A percentile compares a stretch with the other conserved stretches of the same genome.
These are phyloP conservation scores for Pilatotrama ljubarskyi DNA, from an alignment of 768 basidiomycete genomes.

Conservation along the genomic window DNA sequence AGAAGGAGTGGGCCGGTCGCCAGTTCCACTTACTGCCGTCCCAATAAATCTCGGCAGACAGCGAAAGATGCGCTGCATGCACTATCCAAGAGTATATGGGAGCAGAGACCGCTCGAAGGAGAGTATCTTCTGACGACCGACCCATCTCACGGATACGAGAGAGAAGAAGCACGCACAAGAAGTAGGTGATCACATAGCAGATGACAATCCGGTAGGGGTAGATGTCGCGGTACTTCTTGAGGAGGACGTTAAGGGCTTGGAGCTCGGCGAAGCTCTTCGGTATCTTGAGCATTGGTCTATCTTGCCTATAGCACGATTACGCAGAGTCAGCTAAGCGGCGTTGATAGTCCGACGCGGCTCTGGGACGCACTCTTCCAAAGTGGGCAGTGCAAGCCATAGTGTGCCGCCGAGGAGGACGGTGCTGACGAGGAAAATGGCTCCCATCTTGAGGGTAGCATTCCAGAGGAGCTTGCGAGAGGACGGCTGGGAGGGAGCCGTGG, in stretches of 20 bases:
- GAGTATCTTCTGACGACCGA: not conserved
- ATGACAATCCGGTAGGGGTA: constrained; percentile 84
- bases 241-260: constrained; percentile 77
- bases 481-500: constrained; percentile 37
- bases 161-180: constrained; percentile 66
- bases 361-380: constrained; percentile 67
- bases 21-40: no score
- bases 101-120: no score
- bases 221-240: constrained; percentile 91
- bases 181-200: constrained; percentile 86
- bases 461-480: constrained; percentile 65
- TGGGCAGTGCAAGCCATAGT: constrained; percentile 80
- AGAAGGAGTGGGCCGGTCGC: not conserved
- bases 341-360: not conserved
- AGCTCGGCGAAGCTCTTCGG: constrained; percentile 89
- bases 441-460: constrained; percentile 84
- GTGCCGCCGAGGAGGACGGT: constrained; percentile 70
- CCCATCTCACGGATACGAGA: not conserved
- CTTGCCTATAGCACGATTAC: constrained; percentile 49
- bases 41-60: no score
- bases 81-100: no score
- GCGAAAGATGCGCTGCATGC: no score
- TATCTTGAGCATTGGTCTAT: constrained; percentile 74
- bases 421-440: constrained; percentile 69
- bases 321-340: constrained; percentile 5